These are phyloP conservation scores for Yamadazyma scolyti DNA, from an alignment of 805 yeast species.

Conservation along the genomic window DNA sequence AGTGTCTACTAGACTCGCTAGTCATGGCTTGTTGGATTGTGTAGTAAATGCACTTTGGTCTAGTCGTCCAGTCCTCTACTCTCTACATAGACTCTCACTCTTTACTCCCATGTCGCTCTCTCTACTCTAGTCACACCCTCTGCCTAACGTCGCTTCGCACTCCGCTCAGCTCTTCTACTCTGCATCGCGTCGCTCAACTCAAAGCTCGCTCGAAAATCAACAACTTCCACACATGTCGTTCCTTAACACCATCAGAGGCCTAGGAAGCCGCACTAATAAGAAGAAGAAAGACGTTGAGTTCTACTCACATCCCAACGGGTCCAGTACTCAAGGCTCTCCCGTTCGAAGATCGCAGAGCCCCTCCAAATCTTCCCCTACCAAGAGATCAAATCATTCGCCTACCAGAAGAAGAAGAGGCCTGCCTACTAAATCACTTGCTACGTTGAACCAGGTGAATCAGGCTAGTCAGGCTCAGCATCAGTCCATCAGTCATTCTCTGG, in stretches of 20 bases:
- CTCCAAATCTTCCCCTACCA: conserved; percentile 36
- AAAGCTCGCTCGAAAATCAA: too few species aligned
- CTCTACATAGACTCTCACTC: too few species aligned
- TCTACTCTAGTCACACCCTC: too few species aligned
- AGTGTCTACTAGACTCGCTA: too few species aligned
- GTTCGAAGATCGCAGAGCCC: conserved; percentile 36
- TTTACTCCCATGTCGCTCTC: too few species aligned
- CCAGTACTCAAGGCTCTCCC: conserved; percentile 36
- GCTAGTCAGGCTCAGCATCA: conserved; percentile 10
- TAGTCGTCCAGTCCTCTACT: too few species aligned
- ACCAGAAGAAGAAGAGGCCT: conserved; percentile 15
- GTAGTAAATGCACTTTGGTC: too few species aligned
- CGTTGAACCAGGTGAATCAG: not conserved
- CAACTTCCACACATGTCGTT: conserved; percentile 38
- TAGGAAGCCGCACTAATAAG: conserved; percentile 44
- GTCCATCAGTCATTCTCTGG: conserved; percentile 4
- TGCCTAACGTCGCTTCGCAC: too few species aligned
- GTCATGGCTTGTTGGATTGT: too few species aligned
- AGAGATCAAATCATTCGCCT: conserved; percentile 16
- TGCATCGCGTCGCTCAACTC: too few species aligned
- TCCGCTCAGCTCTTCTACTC: too few species aligned
- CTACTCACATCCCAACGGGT: conserved; percentile 27
- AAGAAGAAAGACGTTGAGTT: conserved; percentile 36
- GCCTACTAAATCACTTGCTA: not conserved
- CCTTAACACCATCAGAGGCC: conserved; percentile 44